A percentile compares a stretch with the other conserved stretches of the same genome.
Conservation (phyloP, 2,329 filamentous ascomycete species). For the Blumeria hordei region DNA sequence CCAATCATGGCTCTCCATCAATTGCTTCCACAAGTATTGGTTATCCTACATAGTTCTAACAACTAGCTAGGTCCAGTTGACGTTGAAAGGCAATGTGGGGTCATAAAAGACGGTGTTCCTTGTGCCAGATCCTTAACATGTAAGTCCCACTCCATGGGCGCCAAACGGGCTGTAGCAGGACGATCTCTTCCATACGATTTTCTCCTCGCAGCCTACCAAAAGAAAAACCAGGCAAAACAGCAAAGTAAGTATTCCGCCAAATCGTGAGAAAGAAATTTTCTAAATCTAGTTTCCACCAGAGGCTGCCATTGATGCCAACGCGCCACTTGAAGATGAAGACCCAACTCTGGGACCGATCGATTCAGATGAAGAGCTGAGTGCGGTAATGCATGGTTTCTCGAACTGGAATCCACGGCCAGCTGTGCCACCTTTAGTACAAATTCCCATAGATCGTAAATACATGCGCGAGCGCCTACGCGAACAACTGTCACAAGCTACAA, state of each 20-base stretch:
- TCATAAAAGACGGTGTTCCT: constrained; percentile 62
- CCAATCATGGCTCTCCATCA: no score
- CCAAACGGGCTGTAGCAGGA: constrained; percentile 70
- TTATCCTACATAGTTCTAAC: not conserved
- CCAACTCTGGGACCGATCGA: constrained; percentile 62
- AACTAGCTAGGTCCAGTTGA: constrained; percentile 47
- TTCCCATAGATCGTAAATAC: constrained; percentile 37
- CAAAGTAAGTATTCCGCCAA: constrained; percentile 41
- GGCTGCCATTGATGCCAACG: constrained; percentile 83
- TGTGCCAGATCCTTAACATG: constrained; percentile 79
- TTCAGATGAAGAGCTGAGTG: constrained; percentile 79
- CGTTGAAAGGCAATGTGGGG: constrained; percentile 83
- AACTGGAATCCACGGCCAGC: constrained; percentile 59
- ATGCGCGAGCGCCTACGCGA: constrained; percentile 37
- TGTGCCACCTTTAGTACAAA: constrained; percentile 37
- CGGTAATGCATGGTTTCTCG: constrained; percentile 61
- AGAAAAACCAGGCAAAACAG: constrained; percentile 96
- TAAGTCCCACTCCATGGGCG: constrained; percentile 88
- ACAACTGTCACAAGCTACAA: constrained; percentile 40
- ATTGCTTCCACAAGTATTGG: no score
- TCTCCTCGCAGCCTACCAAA: constrained; percentile 68
- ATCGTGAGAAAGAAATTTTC: constrained; percentile 2
- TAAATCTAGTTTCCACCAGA: constrained; percentile 26
- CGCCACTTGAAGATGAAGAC: constrained; percentile 65
- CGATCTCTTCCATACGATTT: constrained; percentile 80